phyloP scores from a whole-genome alignment of 1,284 basidiomycete genomes.

The Phenoliferia sp. region DNA sequence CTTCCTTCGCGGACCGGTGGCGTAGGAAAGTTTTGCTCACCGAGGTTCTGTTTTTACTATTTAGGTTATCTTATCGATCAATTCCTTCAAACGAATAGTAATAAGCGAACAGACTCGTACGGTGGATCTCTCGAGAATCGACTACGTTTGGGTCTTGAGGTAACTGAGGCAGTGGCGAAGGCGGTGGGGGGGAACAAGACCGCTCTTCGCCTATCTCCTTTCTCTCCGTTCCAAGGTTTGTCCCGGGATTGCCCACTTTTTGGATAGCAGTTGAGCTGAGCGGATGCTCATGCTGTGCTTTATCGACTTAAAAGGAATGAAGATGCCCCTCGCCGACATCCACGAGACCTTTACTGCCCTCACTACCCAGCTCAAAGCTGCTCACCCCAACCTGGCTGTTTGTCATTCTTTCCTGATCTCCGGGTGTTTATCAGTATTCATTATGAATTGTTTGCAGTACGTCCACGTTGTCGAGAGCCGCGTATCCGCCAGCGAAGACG shows the following conservation, averaged over 20 bases:
- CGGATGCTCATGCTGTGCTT: not conserved
- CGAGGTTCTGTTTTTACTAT: too few relatives aligned
- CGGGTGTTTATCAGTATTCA: too few relatives aligned
- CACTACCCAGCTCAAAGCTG: slow-evolving; percentile 39
- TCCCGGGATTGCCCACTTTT: too few relatives aligned
- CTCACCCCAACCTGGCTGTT: slow-evolving; percentile 43
- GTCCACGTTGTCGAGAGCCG: slow-evolving; percentile 11
- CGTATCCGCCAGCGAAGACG: not conserved
- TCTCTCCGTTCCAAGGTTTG: slow-evolving; percentile 24
- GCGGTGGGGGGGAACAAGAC: slow-evolving; percentile 52
- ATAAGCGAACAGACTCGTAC: slow-evolving; percentile 57
- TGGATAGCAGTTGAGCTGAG: not conserved
- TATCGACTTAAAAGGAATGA: slow-evolving; percentile 1
- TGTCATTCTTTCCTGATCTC: not conserved
- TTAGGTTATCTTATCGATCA: slow-evolving; percentile 57
- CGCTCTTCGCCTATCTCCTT: slow-evolving; percentile 56
- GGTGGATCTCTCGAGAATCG: slow-evolving; percentile 58
- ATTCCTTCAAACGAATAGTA: slow-evolving; percentile 40
- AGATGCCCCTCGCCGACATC: slow-evolving; percentile 30
- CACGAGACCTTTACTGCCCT: slow-evolving; percentile 41
- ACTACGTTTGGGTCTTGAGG: slow-evolving; percentile 51
- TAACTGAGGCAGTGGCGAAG: slow-evolving; percentile 49
- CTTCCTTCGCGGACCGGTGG: not conserved
- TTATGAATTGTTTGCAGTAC: too few relatives aligned
- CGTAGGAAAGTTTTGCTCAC: slow-evolving; percentile 43